Base-by-base conservation (phyloP, 73 alveolate genomes). In the Effrenium voratum region DNA sequence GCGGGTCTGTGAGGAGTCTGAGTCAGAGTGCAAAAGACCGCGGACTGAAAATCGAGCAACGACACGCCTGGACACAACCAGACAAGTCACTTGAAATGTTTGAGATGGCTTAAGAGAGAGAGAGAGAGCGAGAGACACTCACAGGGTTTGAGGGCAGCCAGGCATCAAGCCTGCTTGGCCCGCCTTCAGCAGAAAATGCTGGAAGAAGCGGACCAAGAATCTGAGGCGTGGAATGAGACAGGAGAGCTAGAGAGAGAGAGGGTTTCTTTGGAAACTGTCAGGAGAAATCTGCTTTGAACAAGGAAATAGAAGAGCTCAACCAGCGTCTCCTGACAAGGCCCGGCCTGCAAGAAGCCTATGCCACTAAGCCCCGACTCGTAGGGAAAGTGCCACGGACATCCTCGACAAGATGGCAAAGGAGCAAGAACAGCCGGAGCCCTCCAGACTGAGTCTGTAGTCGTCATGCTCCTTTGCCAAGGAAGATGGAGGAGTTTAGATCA, bases 371-470 rank as follows among this genome's bases (percentile, higher is more conserved):
- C 66, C 66, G 15, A 66, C 63, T 19, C 40, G 40, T 36, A 72
- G 82, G 82, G 82, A 72, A 36, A 72, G 82, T 34, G 82, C 82
- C 12, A 36, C 82, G 45, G 82, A 72, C 82, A 72, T 72, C 82
- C 47, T 72, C 32, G 82, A 72, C 49, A 72, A 72, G 82, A 72
- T 72, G 82, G 49, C n/a, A 32, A 28, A n/a, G 32, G 82, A 72
- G 82, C 82, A 72, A 47, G 38, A 44, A 16, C n/a, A 41, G 80
- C 80, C 24, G 68, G 68, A 55, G 68, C 68, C 4, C 8, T 57
- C 28, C 34, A 57, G 28, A 57, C 10, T 52, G 32, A 36, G 75
- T 60, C 36, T 36, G 3, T 32, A 3, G n/a, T n/a, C n/a, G n/a
- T n/a, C n/a, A n/a, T 55, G 30, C 22, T 55, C 68, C 22, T 19